Conservation (phyloP, 169 alveolate species). For the Cytauxzoon felis region DNA sequence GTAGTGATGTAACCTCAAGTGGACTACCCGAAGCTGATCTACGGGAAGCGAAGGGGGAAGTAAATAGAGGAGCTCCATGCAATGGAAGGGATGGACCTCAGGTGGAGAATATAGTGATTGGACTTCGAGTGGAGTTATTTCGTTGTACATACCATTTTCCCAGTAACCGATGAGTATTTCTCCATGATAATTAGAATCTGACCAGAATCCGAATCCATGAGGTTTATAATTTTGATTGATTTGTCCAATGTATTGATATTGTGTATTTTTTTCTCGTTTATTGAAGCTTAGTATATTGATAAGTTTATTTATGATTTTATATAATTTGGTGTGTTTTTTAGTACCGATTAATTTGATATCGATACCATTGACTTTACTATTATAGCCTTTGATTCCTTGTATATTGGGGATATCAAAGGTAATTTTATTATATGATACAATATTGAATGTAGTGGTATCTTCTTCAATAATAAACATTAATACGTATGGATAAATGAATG, state of each 20-base stretch:
- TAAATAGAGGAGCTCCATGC: no score
- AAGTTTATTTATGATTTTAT: conserved; percentile 5
- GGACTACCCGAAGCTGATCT: no score
- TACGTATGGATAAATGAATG: conserved; percentile 28
- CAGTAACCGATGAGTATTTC: conserved; percentile 84
- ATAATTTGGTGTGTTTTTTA: conserved; percentile 30
- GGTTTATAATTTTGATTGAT: conserved; percentile 76
- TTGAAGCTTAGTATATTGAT: conserved; percentile 10
- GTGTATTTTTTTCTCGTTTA: not conserved
- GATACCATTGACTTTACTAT: conserved; percentile 7
- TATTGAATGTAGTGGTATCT: conserved; percentile 8
- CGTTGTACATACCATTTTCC: conserved; percentile 78
- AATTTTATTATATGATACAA: conserved; percentile 10
- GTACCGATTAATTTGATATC: not conserved
- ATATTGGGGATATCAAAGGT: conserved; percentile 34
- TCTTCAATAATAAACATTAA: not conserved
- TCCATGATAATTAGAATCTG: conserved; percentile 74
- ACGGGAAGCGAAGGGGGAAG: no score
- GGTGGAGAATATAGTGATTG: no score
- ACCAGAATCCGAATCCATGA: conserved; percentile 88
- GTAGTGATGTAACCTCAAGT: no score
- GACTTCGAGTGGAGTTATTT: no score
- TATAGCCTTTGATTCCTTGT: conserved; percentile 2
- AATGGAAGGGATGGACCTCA: no score
- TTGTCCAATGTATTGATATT: conserved; percentile 79